A percentile compares a stretch with the other conserved stretches of the same genome.
Conservation (phyloP, 2,329 filamentous ascomycete species). For the Celoporthe dispersa region DNA sequence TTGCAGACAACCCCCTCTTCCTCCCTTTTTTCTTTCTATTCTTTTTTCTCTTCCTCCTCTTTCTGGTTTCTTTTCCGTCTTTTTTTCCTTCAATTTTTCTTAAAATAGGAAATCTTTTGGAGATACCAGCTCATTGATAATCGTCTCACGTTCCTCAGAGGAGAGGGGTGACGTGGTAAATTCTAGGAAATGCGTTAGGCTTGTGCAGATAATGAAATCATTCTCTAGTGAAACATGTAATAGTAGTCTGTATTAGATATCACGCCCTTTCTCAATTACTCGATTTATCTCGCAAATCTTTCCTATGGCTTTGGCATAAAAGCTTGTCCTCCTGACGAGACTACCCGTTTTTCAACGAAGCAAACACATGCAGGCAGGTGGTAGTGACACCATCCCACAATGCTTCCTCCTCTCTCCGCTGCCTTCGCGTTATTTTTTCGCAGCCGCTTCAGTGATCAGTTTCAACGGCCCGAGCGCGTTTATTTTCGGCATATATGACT, state of each 20-base stretch:
- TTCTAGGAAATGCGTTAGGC: too few relatives aligned
- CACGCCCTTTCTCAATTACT: neutral
- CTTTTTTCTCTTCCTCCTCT: too few relatives aligned
- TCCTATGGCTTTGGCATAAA: neutral
- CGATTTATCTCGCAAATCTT: neutral
- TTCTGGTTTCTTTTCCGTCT: too few relatives aligned
- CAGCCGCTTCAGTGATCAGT: slow-evolving; percentile 71
- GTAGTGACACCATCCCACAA: neutral
- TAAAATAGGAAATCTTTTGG: too few relatives aligned
- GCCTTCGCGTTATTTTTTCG: slow-evolving; percentile 65
- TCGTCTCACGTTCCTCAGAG: too few relatives aligned
- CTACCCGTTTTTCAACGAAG: neutral
- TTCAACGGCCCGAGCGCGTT: slow-evolving; percentile 76
- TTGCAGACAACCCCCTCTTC: too few relatives aligned
- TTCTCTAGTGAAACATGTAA: neutral
- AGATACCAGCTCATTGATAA: too few relatives aligned
- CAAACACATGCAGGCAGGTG: neutral
- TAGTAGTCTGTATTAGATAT: neutral
- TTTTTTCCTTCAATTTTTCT: too few relatives aligned
- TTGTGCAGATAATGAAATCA: too few relatives aligned
- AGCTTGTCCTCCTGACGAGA: neutral
- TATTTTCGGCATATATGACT: slow-evolving; percentile 78
- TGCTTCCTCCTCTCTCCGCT: slow-evolving; percentile 33
- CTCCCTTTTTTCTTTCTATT: too few relatives aligned
- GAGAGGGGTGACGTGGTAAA: too few relatives aligned